Base-by-base conservation (phyloP, 192 early-diverging fungal genomes). In the Umbelopsis sp. region DNA sequence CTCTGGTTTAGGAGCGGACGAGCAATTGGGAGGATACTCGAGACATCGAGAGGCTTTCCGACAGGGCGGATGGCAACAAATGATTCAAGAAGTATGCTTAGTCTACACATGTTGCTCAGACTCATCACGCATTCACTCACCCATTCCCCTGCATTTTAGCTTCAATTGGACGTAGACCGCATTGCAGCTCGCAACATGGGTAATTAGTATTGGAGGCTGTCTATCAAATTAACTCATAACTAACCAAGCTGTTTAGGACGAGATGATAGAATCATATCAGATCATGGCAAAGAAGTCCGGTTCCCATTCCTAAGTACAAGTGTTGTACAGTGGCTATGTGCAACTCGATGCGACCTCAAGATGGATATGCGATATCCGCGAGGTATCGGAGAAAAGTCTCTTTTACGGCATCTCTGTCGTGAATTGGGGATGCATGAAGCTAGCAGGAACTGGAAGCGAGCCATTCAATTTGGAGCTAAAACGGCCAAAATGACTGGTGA, bases 391-490 rank as follows among this genome's bases (percentile, higher is more conserved):
- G 96, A 97, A 68, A 98, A 98, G 78, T 71, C 95, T 37, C 70
- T 97, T n/a, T 75, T 98, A 64, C 76, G 96, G 18, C 83, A 90
- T 78, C 75, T 93, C 16, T 93, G 92, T 16, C 77, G 84, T 15
- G 67, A 72, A 66, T 77, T 97, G n/a, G 92, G 92, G 0, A 82
- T 97, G 49, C 44, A 20, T 0, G 66, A 85, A n/a, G 90, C 91
- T 46, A 86, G 75, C 64, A 78, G 72, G 21, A 88, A 92, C 71
- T 91, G 87, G 83, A 98, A 98, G 72, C 81, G 95, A n/a, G 97
- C 97, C 3, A 93, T 98, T 51, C 97, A 98, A 78, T 98, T 98
- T 87, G 97, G 97, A 6, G 94, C 96, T 0, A 85, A 93, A 21
- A 95, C 94, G 0, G 97, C 97, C n/a, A 96, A 95, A 80, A 97